These are phyloP conservation scores for Boletus rubroflammeus DNA, from an alignment of 768 basidiomycete species.

Conservation along the genomic window DNA sequence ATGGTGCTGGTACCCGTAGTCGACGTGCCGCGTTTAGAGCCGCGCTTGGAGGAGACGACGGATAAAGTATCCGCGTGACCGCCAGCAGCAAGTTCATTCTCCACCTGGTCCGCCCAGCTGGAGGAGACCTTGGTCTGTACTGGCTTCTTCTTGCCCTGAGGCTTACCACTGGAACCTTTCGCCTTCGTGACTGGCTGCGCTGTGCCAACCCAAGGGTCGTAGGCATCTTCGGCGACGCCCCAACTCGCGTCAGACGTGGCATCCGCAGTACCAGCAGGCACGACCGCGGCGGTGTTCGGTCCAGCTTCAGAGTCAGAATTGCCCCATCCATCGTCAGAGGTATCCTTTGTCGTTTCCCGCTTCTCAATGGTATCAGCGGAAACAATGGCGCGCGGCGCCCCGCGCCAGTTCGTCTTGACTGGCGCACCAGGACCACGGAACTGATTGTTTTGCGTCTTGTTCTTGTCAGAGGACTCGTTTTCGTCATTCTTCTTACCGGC, in stretches of 20 bases:
- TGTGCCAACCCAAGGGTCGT: conserved; percentile 20
- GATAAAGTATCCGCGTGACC: not conserved
- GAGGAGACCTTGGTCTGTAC: conserved; percentile 1
- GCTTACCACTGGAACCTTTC: not conserved
- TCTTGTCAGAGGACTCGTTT: not conserved
- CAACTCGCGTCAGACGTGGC: conserved; percentile 21
- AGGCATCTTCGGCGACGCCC: conserved; percentile 17
- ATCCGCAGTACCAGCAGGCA: not conserved
- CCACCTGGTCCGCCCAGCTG: conserved; percentile 31
- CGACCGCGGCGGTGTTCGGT: conserved; percentile 3
- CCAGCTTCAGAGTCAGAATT: conserved; percentile 15
- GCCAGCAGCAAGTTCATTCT: conserved; percentile 9
- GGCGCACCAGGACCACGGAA: conserved; percentile 31
- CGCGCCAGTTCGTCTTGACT: conserved; percentile 31
- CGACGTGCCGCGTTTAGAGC: conserved; percentile 11
- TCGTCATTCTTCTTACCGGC: conserved; percentile 8
- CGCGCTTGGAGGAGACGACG: conserved; percentile 10
- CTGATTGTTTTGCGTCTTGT: conserved; percentile 7
- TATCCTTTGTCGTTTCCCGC: conserved; percentile 15
- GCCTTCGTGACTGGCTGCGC: conserved; percentile 5
- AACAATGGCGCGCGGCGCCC: conserved; percentile 26
- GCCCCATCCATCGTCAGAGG: conserved; percentile 19
- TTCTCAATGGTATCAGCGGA: conserved; percentile 23
- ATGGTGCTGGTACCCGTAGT: conserved; percentile 7
- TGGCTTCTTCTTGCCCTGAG: conserved; percentile 9